Evolutionary conservation across 2,329 filamentous ascomycete species (phyloP).

Genomic region (Byssochlamys sp.): DNA sequence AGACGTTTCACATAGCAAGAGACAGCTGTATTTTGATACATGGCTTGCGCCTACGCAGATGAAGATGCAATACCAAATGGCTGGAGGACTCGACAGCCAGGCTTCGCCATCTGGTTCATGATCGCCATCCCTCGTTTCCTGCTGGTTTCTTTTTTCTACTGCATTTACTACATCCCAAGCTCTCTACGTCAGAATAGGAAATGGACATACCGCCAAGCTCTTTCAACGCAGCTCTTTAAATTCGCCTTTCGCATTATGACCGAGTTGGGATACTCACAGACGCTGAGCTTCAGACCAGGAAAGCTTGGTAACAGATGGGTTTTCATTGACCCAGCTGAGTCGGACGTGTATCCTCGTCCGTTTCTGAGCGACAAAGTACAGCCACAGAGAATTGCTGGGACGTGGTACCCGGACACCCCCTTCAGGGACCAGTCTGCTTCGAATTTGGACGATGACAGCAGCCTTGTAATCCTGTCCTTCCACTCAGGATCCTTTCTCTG

Average conservation of each 20-base stretch:
- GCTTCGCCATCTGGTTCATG: constrained; percentile 1
- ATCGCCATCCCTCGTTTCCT: not conserved
- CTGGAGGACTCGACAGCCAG: constrained; percentile 4
- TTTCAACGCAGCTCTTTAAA: not conserved
- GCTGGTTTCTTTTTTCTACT: not conserved
- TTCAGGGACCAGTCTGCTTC: not conserved
- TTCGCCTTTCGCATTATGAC: not conserved
- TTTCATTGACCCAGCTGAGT: not conserved
- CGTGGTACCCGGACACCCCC: constrained; percentile 2
- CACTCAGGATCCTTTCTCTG: constrained; percentile 3
- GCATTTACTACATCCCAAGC: constrained; percentile 1
- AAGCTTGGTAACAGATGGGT: not conserved
- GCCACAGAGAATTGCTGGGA: constrained; percentile 1
- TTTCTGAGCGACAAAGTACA: not conserved
- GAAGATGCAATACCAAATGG: not conserved
- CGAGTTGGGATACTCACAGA: not conserved
- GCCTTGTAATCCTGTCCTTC: constrained; percentile 1
- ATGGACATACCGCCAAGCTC: constrained; percentile 3
- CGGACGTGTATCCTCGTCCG: not conserved
- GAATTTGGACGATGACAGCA: not conserved
- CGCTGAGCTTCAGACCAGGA: not conserved
- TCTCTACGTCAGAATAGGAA: not conserved
- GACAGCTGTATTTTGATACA: not conserved
- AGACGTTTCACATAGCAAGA: not conserved
- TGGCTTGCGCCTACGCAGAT: not conserved